Evolutionary conservation across 345 rosid genomes (phyloP).

Genomic region (Leavenworthia alabamica): DNA sequence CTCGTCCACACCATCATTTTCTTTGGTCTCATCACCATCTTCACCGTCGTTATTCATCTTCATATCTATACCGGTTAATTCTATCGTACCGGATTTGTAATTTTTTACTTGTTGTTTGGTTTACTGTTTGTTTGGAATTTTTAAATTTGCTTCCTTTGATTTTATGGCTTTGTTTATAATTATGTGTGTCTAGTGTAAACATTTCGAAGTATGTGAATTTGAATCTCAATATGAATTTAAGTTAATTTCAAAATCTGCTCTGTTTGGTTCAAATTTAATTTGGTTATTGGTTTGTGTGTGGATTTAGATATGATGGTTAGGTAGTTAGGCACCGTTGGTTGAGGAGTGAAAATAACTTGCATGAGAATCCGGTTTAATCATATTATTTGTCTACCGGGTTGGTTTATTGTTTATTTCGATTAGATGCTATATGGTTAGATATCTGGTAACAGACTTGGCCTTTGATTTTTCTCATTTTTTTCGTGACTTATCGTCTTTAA

Average conservation of each 20-base stretch:
- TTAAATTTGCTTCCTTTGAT: background rate
- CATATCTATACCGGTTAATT: constrained; percentile 61
- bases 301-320: background rate
- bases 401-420: too few relatives aligned
- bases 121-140: background rate
- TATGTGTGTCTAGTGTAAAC: background rate
- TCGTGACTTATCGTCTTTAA: too few relatives aligned
- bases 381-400: background rate
- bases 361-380: background rate
- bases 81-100: background rate
- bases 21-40: constrained; percentile 77
- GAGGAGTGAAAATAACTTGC: background rate
- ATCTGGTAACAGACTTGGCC: too few relatives aligned
- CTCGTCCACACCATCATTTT: constrained; percentile 69
- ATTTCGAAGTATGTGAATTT: background rate
- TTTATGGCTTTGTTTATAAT: background rate
- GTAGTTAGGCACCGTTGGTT: background rate
- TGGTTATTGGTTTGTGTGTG: background rate
- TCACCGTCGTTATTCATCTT: constrained; percentile 59
- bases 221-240: background rate
- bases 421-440: too few relatives aligned
- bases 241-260: background rate
- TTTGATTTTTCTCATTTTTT: too few relatives aligned
- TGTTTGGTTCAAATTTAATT: too few relatives aligned
- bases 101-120: background rate